Evolutionary conservation across 495 filamentous ascomycete genomes (phyloP), one percentile per base, ranked within the genome.

Genomic region (Penicillium mononematosum): DNA sequence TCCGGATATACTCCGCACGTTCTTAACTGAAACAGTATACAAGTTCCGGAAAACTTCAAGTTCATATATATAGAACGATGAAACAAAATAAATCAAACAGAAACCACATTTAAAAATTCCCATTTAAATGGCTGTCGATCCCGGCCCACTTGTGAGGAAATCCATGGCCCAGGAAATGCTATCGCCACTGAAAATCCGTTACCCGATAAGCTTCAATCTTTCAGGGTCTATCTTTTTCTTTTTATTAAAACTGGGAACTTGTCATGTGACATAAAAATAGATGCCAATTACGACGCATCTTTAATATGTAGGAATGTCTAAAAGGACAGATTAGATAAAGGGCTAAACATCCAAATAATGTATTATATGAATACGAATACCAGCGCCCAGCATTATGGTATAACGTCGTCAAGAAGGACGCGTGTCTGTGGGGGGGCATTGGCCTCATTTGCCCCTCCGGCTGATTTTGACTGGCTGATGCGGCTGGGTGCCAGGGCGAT

Each of bases 401-500:
- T 31, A 42, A 43, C 42, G 22, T 14, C 32, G 36, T 43, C 5
- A 24, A 45, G 32, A 17, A n/a, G 60, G 65, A 68, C 66, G 65
- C 66, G 66, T 64, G 66, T 68, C 60, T 24, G 63, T 68, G 66
- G 44, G 58, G 24, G 14, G 29, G 34, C 22, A 36, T 41, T 56
- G 61, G 51, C 51, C 59, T 56, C 54, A 36, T 38, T 54, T 20
- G 61, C 50, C 59, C 52, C 59, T 59, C 59, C 32, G 48, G 41
- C 19, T 34, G 7, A 22, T 29, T 50, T 52, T 68, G 55, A 66
- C 46, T 68, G 63, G 66, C 36, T 45, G 50, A 55, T 17, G 53
- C 59, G 59, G 62, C 58, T 65, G 62, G 58, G 57, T 47, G 50
- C 58, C 50, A 58, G 61, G 49, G 42, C 50, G 65, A 66, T 68